These are phyloP conservation scores for Hemileccinum impolitum DNA, from an alignment of 768 basidiomycete genomes.

Conservation along the genomic window DNA sequence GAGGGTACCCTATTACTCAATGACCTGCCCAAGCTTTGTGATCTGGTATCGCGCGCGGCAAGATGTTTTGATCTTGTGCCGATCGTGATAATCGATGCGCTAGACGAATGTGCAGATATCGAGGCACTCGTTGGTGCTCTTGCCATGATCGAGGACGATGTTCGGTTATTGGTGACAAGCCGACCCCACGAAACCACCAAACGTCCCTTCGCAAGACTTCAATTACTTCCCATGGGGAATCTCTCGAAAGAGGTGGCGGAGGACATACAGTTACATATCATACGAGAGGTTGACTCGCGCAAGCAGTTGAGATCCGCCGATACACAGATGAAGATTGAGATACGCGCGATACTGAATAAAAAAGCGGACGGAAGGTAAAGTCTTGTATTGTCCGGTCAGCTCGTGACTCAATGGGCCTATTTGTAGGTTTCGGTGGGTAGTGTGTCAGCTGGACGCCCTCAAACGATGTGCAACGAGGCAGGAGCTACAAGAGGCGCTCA, in stretches of 20 bases:
- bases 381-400: neutral
- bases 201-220: neutral
- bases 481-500: neutral
- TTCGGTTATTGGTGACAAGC: neutral
- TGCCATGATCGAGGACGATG: neutral
- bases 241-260: neutral
- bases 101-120: conserved; percentile 1
- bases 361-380: neutral
- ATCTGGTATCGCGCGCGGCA: neutral
- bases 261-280: neutral
- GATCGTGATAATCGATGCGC: neutral
- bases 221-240: neutral
- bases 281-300: neutral
- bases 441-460: neutral
- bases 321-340: neutral
- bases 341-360: neutral
- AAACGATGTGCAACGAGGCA: neutral
- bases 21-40: neutral
- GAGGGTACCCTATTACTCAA: neutral
- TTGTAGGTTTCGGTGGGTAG: neutral
- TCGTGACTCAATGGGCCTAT: neutral
- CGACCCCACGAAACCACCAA: neutral
- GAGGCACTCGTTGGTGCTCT: neutral
- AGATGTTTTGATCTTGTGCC: neutral
- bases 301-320: neutral